These are phyloP conservation scores for Picea sitchensis DNA, from an alignment of 75 land plant genomes.

Conservation along the genomic window DNA sequence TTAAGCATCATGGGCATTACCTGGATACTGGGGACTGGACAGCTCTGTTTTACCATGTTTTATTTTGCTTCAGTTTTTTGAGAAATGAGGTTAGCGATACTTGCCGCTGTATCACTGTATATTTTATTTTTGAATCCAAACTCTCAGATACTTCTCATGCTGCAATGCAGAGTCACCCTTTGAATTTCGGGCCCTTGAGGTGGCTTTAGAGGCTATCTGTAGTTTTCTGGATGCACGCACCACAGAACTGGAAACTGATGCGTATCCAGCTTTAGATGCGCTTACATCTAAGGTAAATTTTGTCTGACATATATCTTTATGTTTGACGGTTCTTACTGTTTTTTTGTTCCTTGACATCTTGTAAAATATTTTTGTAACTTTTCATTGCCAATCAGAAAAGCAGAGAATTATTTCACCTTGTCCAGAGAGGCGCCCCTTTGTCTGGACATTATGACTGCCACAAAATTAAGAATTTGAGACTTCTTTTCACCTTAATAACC, in stretches of 20 bases:
- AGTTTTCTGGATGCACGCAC: conserved; percentile 97
- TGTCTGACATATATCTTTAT: not conserved
- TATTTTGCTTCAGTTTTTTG: not conserved
- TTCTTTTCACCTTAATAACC: not conserved
- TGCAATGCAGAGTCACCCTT: conserved; percentile 80
- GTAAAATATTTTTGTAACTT: not conserved
- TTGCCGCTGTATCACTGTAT: not conserved
- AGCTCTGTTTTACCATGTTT: not conserved
- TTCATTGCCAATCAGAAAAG: not conserved
- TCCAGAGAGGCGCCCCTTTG: not conserved
- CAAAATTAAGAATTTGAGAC: not conserved
- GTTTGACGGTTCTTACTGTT: not conserved
- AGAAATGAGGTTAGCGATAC: not conserved
- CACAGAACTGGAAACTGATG: conserved; percentile 90
- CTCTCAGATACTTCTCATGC: not conserved
- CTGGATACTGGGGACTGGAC: not conserved
- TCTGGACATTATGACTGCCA: not conserved
- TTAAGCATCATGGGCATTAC: too few species aligned
- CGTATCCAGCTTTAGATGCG: conserved; percentile 96
- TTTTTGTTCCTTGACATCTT: not conserved
- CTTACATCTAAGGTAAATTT: conserved; percentile 83
- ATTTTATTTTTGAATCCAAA: not conserved
- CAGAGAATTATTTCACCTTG: not conserved
- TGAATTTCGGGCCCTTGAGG: conserved; percentile 96
- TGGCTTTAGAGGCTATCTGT: conserved; percentile 95